Evolutionary conservation across 228 moss, liverwort and hornwort species (phyloP).

Genomic region (Sphagnum magellanicum): DNA sequence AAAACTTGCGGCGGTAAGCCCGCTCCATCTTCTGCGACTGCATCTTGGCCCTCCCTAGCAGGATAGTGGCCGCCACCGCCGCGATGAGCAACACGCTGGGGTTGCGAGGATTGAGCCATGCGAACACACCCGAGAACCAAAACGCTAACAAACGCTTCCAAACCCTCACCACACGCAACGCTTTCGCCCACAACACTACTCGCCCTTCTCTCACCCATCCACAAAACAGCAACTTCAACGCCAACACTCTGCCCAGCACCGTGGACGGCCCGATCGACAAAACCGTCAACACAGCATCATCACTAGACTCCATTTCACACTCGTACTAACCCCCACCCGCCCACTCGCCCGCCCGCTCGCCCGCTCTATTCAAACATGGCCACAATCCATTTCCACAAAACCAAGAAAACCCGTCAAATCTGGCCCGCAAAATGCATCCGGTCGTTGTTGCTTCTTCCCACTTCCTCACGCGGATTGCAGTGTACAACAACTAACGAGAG

Average conservation of each 20-base stretch:
- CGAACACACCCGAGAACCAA: conserved; percentile 18
- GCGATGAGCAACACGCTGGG: conserved; percentile 69
- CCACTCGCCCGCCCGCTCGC: too few relatives aligned
- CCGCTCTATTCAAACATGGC: too few relatives aligned
- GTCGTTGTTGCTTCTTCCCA: too few relatives aligned
- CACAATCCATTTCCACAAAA: too few relatives aligned
- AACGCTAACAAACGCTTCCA: conserved; percentile 26
- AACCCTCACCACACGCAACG: conserved; percentile 28
- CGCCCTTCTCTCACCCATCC: conserved; percentile 37
- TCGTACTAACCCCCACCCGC: not conserved
- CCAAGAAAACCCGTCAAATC: too few relatives aligned
- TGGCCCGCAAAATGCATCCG: too few relatives aligned
- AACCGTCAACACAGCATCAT: conserved; percentile 60
- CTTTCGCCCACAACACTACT: conserved; percentile 16
- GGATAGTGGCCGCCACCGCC: conserved; percentile 51
- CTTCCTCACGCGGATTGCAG: too few relatives aligned
- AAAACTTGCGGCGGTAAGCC: conserved; percentile 70
- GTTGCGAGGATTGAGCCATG: conserved; percentile 67
- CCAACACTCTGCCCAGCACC: conserved; percentile 50
- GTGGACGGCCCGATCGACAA: conserved; percentile 61
- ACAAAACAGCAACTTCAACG: conserved; percentile 63
- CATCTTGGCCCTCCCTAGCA: conserved; percentile 54
- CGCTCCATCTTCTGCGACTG: conserved; percentile 61
- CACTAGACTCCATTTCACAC: conserved; percentile 34
- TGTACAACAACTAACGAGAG: too few relatives aligned